phyloP scores from a whole-genome alignment of 1,284 basidiomycete genomes.

The Rhodofomes roseus region DNA sequence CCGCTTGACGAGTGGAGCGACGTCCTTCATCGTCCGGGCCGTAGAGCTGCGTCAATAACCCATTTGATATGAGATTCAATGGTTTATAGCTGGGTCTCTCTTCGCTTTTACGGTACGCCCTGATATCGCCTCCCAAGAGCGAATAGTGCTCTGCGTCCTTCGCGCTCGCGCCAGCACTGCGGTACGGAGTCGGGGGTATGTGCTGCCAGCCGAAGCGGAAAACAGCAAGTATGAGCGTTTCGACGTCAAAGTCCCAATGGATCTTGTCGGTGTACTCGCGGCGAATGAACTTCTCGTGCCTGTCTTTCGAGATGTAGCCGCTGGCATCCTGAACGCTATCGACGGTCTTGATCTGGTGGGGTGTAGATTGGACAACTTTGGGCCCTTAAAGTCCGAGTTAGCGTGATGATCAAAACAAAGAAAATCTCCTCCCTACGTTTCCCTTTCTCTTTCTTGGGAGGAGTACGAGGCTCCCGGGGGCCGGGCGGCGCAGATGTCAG shows the following conservation, averaged over 20 bases:
- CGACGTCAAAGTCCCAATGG: not conserved
- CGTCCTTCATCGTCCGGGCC: no score
- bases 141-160: not conserved
- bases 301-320: not conserved
- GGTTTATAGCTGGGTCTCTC: no score
- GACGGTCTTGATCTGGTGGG: not conserved
- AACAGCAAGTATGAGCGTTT: not conserved
- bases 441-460: not conserved
- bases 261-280: not conserved
- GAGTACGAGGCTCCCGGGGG: not conserved
- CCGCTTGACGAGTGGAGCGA: no score
- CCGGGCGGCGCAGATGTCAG: not conserved
- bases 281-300: not conserved
- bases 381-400: no score
- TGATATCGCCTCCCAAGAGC: not conserved
- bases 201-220: not conserved
- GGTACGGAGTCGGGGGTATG: not conserved
- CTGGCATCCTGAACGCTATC: not conserved
- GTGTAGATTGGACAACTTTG: not conserved
- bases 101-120: not conserved
- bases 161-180: no score
- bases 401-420: no score
- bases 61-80: no score
- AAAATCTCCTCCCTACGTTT: not conserved
- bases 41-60: no score